A percentile compares a stretch with the other conserved stretches of the same genome.
Evolutionary conservation across 1,139 yeast species (phyloP).

Genomic region (Suhomyces yuchorum): DNA sequence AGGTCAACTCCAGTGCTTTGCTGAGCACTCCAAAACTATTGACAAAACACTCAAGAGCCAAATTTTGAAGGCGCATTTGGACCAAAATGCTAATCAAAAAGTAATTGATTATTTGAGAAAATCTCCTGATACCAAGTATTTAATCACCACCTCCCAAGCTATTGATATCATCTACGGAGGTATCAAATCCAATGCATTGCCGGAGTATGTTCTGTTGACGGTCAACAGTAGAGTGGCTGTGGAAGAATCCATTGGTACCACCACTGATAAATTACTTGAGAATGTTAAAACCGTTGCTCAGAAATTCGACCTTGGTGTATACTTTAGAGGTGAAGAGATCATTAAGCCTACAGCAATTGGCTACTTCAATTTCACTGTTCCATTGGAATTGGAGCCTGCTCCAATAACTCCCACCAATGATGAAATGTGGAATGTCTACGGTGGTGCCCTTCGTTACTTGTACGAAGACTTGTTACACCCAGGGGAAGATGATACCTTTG

Average conservation of each 20-base stretch:
- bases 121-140: slow-evolving; percentile 33
- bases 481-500: slow-evolving; percentile 26
- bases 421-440: slow-evolving; percentile 53
- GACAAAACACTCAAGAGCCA: slow-evolving; percentile 34
- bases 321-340: slow-evolving; percentile 36
- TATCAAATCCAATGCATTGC: slow-evolving; percentile 70
- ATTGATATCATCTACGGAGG: slow-evolving; percentile 73
- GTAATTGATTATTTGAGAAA: slow-evolving; percentile 39
- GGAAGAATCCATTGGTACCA: slow-evolving; percentile 47
- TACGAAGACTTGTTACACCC: slow-evolving; percentile 51
- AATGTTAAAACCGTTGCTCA: slow-evolving; percentile 45
- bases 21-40: slow-evolving; percentile 39
- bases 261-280: slow-evolving; percentile 39
- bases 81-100: slow-evolving; percentile 41
- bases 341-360: slow-evolving; percentile 41
- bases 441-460: slow-evolving; percentile 59
- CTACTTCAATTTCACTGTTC: slow-evolving; percentile 43
- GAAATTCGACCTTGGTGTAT: slow-evolving; percentile 49
- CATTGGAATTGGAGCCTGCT: slow-evolving; percentile 53
- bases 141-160: slow-evolving; percentile 67
- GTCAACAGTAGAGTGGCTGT: slow-evolving; percentile 63
- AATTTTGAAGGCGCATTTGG: slow-evolving; percentile 45
- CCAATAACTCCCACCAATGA: slow-evolving; percentile 56
- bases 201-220: slow-evolving; percentile 59
- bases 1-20: slow-evolving; percentile 44